phyloP scores from a whole-genome alignment of 2,329 filamentous ascomycete genomes.

The Talaromyces funiculosus region DNA sequence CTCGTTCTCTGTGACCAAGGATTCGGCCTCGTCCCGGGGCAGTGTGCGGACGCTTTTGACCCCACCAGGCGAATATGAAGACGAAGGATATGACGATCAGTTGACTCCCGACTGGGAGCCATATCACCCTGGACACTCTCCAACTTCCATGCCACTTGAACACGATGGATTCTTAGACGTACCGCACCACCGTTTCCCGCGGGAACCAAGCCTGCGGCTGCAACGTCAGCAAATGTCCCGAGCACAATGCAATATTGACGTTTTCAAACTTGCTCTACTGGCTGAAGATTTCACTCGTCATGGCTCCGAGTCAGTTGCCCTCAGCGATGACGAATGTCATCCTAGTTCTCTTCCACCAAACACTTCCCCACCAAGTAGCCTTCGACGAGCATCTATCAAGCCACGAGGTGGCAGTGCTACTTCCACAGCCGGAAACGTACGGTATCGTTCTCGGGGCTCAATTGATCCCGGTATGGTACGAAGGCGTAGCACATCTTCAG shows the following conservation, averaged over 20 bases:
- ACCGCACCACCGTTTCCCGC: constrained; percentile 19
- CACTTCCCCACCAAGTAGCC: constrained; percentile 23
- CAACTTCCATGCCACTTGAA: constrained; percentile 24
- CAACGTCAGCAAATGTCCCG: constrained; percentile 38
- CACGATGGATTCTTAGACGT: constrained; percentile 11
- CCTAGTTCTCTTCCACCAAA: constrained; percentile 34
- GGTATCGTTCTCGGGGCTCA: constrained; percentile 8
- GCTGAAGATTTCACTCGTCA: constrained; percentile 21
- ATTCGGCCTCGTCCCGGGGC: neutral
- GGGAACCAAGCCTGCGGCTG: constrained; percentile 19
- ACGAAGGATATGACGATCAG: constrained; percentile 43
- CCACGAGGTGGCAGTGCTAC: constrained; percentile 19
- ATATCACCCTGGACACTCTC: constrained; percentile 47
- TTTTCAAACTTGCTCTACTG: constrained; percentile 32
- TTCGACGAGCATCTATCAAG: constrained; percentile 23
- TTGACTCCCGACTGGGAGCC: constrained; percentile 48
- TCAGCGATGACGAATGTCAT: constrained; percentile 31
- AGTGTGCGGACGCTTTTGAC: constrained; percentile 29
- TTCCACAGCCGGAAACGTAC: neutral
- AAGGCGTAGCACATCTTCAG: constrained; percentile 13
- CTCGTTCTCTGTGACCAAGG: constrained; percentile 11
- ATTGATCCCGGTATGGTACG: constrained; percentile 4
- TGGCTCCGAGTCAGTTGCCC: constrained; percentile 8
- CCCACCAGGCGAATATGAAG: constrained; percentile 35
- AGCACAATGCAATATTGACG: constrained; percentile 36